Evolutionary conservation across 495 filamentous ascomycete genomes (phyloP), one percentile per base, ranked within the genome.

Genomic region (Lasiosphaeris hirsuta): DNA sequence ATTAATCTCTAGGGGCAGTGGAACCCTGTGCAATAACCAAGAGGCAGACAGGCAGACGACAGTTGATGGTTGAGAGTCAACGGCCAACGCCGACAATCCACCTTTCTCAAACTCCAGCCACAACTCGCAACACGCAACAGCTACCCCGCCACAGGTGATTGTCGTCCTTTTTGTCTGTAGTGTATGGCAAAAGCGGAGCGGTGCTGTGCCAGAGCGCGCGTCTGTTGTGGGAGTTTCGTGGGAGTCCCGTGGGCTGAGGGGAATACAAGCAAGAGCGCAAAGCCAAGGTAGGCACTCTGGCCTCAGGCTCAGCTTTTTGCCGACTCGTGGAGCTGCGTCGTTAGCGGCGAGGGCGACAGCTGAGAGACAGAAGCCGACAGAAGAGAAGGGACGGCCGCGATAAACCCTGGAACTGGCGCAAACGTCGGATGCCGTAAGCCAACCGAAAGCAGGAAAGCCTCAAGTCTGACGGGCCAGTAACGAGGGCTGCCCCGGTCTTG

Each of bases 311-410:
- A 14, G 46, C 36, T 49, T 14, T 33, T 15, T 33, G 18, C 19
- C 37, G 37, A 37, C 51, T 57, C 33, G 56, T 49, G 47, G 14
- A 59, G 57, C 43, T 61, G 51, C 58, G 47, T 62, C 30, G 48
- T 18, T 61, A 63, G 57, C 57, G 59, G 59, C 52, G 33, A 34
- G 11, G 37, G 23, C 41, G 54, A 54, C 39, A 62, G 64, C 59
- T 64, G 64, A 56, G 47, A 39, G 46, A 64, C 44, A 69, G 68
- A 70, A 70, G 47, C 62, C 56, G 45, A 69, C 38, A 63, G 68
- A 70, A 70, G 57, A 13, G 14, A 48, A 67, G 54, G 61, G 66
- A 67, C 57, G 43, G 13, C 60, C 57, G 55, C 48, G 50, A 62
- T 7, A 11, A 49, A 41, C 38, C 36, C 47, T 57, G 35, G 50